Percentiles rank a stretch among this genome's conserved stretches.
phyloP scores from a whole-genome alignment of 208 protist genomes.

The Trypanosoma lewisi region DNA sequence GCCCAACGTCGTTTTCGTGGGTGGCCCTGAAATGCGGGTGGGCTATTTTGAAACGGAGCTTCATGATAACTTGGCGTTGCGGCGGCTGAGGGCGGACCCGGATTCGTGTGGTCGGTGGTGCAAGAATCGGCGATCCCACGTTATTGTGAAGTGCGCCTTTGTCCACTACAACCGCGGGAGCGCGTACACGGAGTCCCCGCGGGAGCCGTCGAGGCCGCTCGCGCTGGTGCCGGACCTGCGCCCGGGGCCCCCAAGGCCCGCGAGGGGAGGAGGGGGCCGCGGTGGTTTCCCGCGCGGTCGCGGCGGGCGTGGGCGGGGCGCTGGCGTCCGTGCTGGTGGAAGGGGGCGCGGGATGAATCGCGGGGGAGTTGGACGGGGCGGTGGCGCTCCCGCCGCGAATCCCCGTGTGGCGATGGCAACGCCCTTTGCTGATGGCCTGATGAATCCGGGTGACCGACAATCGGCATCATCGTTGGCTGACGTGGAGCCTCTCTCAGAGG shows the following conservation, averaged over 20 bases:
- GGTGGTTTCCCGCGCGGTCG: slow-evolving; percentile 21
- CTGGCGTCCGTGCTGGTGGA: slow-evolving; percentile 12
- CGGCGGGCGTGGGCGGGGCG: slow-evolving; percentile 14
- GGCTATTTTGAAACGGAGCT: slow-evolving; percentile 79
- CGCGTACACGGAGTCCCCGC: slow-evolving; percentile 58
- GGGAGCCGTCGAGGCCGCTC: slow-evolving; percentile 39
- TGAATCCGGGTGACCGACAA: not conserved
- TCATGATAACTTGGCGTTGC: slow-evolving; percentile 60
- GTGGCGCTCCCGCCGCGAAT: not conserved
- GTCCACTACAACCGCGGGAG: slow-evolving; percentile 64
- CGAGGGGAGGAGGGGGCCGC: slow-evolving; percentile 19
- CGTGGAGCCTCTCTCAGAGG: not conserved
- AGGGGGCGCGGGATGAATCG: not conserved
- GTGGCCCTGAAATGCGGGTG: slow-evolving; percentile 42
- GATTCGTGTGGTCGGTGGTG: slow-evolving; percentile 73
- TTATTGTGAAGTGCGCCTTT: slow-evolving; percentile 66
- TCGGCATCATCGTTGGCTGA: not conserved
- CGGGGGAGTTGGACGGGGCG: not conserved
- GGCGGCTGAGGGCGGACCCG: slow-evolving; percentile 37
- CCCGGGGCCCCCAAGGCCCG: slow-evolving; percentile 29
- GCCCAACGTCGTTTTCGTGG: slow-evolving; percentile 68
- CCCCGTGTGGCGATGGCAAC: not conserved
- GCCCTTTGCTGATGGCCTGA: not conserved
- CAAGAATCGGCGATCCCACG: slow-evolving; percentile 45
- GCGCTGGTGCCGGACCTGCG: slow-evolving; percentile 58